Evolutionary conservation across 2,329 filamentous ascomycete species (phyloP).

Genomic region (Colletotrichum sp.): DNA sequence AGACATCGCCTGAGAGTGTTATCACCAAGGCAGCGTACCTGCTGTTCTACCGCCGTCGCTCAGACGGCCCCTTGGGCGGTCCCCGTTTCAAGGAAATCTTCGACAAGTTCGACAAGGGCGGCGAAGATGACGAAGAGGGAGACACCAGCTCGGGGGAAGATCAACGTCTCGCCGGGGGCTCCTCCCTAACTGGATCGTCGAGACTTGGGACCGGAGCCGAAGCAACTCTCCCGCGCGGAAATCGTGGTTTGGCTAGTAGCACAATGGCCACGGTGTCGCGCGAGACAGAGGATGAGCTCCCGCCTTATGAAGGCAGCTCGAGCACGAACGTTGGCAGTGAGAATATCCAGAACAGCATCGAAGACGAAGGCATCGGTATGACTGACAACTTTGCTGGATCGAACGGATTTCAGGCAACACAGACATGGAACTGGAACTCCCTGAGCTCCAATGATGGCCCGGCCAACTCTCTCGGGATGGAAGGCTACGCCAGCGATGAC

Average conservation of each 20-base stretch:
- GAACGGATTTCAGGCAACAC: conserved; percentile 34
- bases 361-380: conserved; percentile 54
- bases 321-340: conserved; percentile 24
- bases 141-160: conserved; percentile 75
- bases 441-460: conserved; percentile 34
- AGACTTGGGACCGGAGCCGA: conserved; percentile 80
- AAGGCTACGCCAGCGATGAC: conserved; percentile 48
- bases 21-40: conserved; percentile 86
- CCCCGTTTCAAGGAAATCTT: conserved; percentile 75
- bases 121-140: conserved; percentile 50
- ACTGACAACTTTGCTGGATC: conserved; percentile 36
- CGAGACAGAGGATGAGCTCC: conserved; percentile 34
- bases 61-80: conserved; percentile 78
- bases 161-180: conserved; percentile 81
- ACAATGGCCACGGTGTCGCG: conserved; percentile 31
- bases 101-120: conserved; percentile 61
- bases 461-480: conserved; percentile 33
- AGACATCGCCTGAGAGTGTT: conserved; percentile 64
- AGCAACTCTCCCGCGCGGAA: conserved; percentile 73
- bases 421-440: conserved; percentile 53
- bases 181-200: conserved; percentile 90
- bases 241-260: conserved; percentile 61
- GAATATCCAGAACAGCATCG: conserved; percentile 47
- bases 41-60: conserved; percentile 92
- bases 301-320: conserved; percentile 32